These are phyloP conservation scores for Lablab purpureus DNA, from an alignment of 306 rosid species.

Conservation along the genomic window DNA sequence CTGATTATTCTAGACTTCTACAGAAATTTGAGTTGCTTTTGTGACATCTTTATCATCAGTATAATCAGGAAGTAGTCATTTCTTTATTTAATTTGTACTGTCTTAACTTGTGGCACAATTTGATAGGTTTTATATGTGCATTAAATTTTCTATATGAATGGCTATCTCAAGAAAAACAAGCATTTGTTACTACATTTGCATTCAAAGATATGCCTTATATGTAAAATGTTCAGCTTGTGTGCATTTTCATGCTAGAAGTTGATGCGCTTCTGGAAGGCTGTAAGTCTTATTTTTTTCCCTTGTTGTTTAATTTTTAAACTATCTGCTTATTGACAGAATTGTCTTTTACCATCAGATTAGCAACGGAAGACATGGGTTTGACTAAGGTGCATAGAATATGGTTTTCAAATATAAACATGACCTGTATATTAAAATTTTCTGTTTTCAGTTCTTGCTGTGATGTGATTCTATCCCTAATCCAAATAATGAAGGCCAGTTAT, in stretches of 20 bases:
- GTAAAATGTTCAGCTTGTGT: background rate
- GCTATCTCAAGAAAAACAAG: background rate
- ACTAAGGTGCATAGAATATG: background rate
- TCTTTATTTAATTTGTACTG: background rate
- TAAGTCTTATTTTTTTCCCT: background rate
- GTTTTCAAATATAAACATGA: slow-evolving; percentile 17
- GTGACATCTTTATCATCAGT: background rate
- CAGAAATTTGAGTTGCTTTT: slow-evolving; percentile 16
- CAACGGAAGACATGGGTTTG: background rate
- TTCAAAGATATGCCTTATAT: background rate
- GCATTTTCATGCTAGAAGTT: slow-evolving; percentile 10
- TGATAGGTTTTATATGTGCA: background rate
- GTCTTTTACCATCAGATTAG: background rate
- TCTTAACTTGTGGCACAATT: slow-evolving; percentile 10
- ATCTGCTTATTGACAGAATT: background rate
- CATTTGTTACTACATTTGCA: background rate
- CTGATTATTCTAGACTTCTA: slow-evolving; percentile 5
- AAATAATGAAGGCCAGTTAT: background rate
- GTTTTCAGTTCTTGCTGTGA: slow-evolving; percentile 13
- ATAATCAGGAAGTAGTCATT: background rate
- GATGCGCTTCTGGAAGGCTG: slow-evolving; percentile 2
- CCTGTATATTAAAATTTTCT: slow-evolving; percentile 4
- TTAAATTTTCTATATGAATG: background rate
- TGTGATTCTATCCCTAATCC: slow-evolving; percentile 7
- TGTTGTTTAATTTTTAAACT: background rate